Base-by-base conservation (phyloP, 495 filamentous ascomycete genomes). In the Penicillium crystallinum region DNA sequence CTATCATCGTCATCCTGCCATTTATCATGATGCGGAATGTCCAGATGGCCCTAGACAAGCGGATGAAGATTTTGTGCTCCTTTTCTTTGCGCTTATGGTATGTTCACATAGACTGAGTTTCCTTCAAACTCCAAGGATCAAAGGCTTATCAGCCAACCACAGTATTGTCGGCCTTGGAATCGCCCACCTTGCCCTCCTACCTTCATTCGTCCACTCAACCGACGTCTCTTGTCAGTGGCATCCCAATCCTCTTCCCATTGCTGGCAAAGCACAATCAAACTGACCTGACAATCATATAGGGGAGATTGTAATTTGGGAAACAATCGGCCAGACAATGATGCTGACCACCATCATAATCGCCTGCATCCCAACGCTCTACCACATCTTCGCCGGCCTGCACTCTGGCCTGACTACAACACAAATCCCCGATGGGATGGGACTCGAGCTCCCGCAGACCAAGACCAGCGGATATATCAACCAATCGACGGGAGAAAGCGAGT, bases 291-390 rank as follows among this genome's bases (percentile, higher is more conserved):
- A 43, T 7, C 21, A n/a, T 10, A 12, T 22, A 66, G 63, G 63
- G 63, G 46, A 52, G 9, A 45, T 61, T 19, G 39, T 57, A 18
- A 21, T 21, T 22, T 50, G 48, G 19, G 35, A 47, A n/a, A 44
- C 54, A 21, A 43, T 49, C 51, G 46, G 49, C 19, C 58, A 67
- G 29, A 38, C 56, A 31, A 67, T 67, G 64, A 64, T 67, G 55
- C 49, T 57, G 34, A 55, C 59, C 9, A 56, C 62, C 15, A 42
- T 71, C 30, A 63, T 57, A n/a, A 52, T 61, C 25, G 63, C 68
- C 19, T 67, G 66, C 36, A 35, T 71, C 6, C 68, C 68, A 15
- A 66, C 68, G n/a, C 61, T 71, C 21, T 68, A 67, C 50, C 66
- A 65, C 40, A 63, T 71, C n/a, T 62, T 69, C 36, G 62, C 63